A percentile compares a stretch with the other conserved stretches of the same genome.
These are phyloP conservation scores for Aplosporella prunicola DNA, from an alignment of 2,329 filamentous ascomycete species.

Conservation along the genomic window DNA sequence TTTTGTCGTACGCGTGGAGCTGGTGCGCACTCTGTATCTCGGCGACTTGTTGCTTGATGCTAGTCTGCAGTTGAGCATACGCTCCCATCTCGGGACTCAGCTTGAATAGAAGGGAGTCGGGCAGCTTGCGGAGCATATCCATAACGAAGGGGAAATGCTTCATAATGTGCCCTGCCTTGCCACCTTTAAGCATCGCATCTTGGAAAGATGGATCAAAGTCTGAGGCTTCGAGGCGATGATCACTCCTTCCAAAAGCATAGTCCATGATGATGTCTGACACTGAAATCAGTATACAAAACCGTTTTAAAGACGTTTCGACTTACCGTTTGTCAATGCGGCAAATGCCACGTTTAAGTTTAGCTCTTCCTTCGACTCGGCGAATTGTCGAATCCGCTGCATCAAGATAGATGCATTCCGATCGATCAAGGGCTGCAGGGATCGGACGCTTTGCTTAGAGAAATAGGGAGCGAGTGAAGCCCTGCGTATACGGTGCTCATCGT, in stretches of 20 bases:
- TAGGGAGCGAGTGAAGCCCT: constrained; percentile 1
- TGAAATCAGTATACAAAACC: too few species aligned
- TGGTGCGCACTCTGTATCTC: constrained; percentile 1
- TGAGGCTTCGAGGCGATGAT: constrained; percentile 22
- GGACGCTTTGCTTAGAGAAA: constrained; percentile 10
- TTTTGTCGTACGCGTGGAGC: neutral
- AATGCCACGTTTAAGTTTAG: constrained; percentile 1
- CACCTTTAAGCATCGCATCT: constrained; percentile 18
- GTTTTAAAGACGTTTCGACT: too few species aligned
- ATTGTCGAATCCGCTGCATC: constrained; percentile 1
- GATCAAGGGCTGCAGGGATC: constrained; percentile 9
- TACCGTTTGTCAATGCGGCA: constrained; percentile 7
- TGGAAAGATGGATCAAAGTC: constrained; percentile 19
- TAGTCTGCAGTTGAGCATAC: neutral
- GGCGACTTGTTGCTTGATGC: neutral
- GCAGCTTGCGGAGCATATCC: neutral
- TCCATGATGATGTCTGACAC: constrained; percentile 32
- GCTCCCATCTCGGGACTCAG: neutral
- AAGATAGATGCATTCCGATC: neutral
- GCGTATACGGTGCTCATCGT: constrained; percentile 10
- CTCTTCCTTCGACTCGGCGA: constrained; percentile 2
- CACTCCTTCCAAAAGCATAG: constrained; percentile 29
- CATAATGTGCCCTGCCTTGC: constrained; percentile 18
- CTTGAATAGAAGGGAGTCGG: neutral
- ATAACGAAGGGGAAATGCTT: constrained; percentile 21